Evolutionary conservation across 2,329 filamentous ascomycete species (phyloP).

Genomic region (Teratosphaeria epicoccoides): DNA sequence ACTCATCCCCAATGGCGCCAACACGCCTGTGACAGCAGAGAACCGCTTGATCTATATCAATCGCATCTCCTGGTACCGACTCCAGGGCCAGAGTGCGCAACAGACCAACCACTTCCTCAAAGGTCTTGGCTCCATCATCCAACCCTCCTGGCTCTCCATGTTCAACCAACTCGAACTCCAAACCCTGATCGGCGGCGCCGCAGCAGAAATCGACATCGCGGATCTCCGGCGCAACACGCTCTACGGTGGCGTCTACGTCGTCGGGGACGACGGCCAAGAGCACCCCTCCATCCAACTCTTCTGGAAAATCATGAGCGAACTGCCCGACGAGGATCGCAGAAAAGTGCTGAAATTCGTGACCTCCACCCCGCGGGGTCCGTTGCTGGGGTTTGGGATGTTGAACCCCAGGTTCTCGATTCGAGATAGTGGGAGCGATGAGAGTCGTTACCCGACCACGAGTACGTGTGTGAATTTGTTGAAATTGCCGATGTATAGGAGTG

Average conservation of each 20-base stretch:
- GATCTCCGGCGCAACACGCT: constrained; percentile 75
- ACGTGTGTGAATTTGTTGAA: constrained; percentile 95
- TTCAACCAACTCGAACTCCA: constrained; percentile 96
- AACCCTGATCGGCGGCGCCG: constrained; percentile 78
- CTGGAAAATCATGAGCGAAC: constrained; percentile 74
- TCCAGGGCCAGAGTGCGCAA: constrained; percentile 66
- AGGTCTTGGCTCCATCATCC: constrained; percentile 77
- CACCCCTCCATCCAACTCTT: constrained; percentile 80
- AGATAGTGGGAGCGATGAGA: constrained; percentile 66
- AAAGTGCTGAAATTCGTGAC: constrained; percentile 94
- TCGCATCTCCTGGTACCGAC: constrained; percentile 75
- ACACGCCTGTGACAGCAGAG: constrained; percentile 74
- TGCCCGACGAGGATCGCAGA: constrained; percentile 66
- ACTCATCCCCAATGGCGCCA: constrained; percentile 64
- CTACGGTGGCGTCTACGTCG: constrained; percentile 77
- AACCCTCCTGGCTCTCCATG: constrained; percentile 91
- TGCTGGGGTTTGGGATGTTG: constrained; percentile 79
- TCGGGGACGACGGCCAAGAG: constrained; percentile 80
- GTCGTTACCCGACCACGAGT: constrained; percentile 78
- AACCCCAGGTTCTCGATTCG: constrained; percentile 82
- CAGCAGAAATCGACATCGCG: constrained; percentile 69
- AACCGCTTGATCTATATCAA: constrained; percentile 93
- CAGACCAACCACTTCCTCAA: constrained; percentile 82
- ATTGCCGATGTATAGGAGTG: constrained; percentile 66
- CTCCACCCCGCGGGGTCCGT: constrained; percentile 76